phyloP scores from a whole-genome alignment of 306 rosid genomes.

The Cotoneaster glaucophyllus region DNA sequence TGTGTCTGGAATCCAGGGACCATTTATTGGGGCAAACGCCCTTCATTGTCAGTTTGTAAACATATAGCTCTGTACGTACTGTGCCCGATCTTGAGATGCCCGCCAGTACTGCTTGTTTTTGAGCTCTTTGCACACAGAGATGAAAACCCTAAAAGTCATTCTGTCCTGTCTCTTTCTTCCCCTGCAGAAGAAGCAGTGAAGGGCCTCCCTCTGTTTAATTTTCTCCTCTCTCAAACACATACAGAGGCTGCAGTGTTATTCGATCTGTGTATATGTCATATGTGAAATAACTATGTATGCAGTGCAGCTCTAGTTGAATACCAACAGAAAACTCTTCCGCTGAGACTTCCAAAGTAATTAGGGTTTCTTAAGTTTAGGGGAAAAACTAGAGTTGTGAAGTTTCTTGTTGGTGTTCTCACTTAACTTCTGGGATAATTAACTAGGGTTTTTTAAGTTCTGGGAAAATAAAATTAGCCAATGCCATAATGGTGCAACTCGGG shows the following conservation, averaged over 20 bases:
- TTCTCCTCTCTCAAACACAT: neutral
- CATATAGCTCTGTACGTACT: neutral
- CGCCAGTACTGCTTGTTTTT: conserved; percentile 25
- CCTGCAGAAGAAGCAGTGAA: neutral
- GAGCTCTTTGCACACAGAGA: conserved; percentile 4
- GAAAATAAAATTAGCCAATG: neutral
- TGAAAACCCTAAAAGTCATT: neutral
- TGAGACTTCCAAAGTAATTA: neutral
- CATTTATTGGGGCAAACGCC: conserved; percentile 29
- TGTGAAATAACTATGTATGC: too few species aligned
- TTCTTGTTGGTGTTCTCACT: neutral
- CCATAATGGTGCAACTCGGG: neutral
- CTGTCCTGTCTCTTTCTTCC: conserved; percentile 16
- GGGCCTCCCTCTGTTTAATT: neutral
- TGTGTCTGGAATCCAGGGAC: conserved; percentile 46
- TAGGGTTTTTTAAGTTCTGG: neutral
- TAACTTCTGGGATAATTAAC: neutral
- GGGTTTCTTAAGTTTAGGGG: neutral
- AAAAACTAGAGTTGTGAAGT: neutral
- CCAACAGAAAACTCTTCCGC: neutral
- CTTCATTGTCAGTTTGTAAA: neutral
- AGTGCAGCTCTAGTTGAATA: too few species aligned
- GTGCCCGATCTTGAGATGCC: conserved; percentile 22
- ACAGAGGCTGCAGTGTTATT: neutral
- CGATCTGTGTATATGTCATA: neutral